A percentile compares a stretch with the other conserved stretches of the same genome.
These are phyloP conservation scores for Sonneratia caseolaris DNA, from an alignment of 345 rosid genomes.

Conservation along the genomic window DNA sequence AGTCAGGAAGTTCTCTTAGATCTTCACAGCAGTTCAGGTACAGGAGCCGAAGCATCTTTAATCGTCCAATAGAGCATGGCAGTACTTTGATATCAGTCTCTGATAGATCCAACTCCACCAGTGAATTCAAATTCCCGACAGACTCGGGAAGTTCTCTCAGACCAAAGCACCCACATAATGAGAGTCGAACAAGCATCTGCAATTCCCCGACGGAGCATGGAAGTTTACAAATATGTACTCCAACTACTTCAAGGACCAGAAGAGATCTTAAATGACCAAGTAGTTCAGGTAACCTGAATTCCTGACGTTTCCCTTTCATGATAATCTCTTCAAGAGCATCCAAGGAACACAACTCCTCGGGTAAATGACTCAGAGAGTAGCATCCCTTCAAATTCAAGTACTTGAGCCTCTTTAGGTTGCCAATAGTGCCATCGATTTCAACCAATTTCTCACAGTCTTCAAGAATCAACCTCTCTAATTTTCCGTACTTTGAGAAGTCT, in stretches of 20 bases:
- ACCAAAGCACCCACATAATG: background rate
- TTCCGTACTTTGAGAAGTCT: background rate
- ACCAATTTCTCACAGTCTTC: background rate
- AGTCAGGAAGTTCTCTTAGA: background rate
- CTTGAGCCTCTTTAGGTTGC: background rate
- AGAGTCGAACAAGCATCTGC: background rate
- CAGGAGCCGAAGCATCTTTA: background rate
- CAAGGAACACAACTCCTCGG: background rate
- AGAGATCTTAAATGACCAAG: background rate
- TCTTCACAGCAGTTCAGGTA: fast-evolving
- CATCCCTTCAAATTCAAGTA: background rate
- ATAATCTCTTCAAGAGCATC: background rate
- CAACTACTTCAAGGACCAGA: slow-evolving; percentile 1
- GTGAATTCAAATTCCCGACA: background rate
- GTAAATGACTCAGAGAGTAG: background rate
- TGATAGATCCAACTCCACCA: slow-evolving; percentile 4
- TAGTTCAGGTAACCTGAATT: background rate
- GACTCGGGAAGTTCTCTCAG: background rate
- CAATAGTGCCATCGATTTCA: background rate
- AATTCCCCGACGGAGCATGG: background rate
- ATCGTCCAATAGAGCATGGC: background rate
- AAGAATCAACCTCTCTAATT: slow-evolving; percentile 4
- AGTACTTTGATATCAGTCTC: background rate
- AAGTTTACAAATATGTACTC: background rate
- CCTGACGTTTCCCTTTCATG: background rate